A percentile compares a stretch with the other conserved stretches of the same genome.
Conservation (phyloP, 108 stramenopile species). For the Cyclotella cryptica region DNA sequence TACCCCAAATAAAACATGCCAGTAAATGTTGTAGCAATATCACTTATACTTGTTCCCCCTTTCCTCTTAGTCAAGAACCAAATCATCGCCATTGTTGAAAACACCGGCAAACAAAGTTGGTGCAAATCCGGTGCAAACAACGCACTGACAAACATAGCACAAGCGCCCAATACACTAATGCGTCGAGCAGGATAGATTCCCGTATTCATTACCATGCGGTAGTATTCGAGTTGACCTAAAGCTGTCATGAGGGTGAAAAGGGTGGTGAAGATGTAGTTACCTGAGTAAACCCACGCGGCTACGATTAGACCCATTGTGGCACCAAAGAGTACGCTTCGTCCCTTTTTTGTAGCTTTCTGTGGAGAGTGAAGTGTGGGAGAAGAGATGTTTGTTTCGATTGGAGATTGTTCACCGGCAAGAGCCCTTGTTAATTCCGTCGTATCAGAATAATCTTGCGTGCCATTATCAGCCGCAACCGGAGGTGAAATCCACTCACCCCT, state of each 20-base stretch:
- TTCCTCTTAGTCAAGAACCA: conserved; percentile 91
- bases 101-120: conserved; percentile 81
- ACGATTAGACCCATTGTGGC: conserved; percentile 85
- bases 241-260: conserved; percentile 91
- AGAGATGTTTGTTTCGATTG: not conserved
- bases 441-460: not conserved
- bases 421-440: not conserved
- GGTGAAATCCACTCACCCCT: not conserved
- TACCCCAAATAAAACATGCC: conserved; percentile 98
- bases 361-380: not conserved
- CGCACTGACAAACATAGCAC: conserved; percentile 89
- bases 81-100: conserved; percentile 85
- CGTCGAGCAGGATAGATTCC: conserved; percentile 94
- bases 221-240: conserved; percentile 94
- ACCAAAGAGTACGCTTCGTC: conserved; percentile 81
- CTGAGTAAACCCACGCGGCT: conserved; percentile 93
- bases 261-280: conserved; percentile 90
- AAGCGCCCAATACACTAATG: conserved; percentile 86
- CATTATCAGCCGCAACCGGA: not conserved
- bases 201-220: conserved; percentile 93
- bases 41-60: conserved; percentile 78
- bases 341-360: conserved; percentile 34
- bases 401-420: conserved; percentile 10
- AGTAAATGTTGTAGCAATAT: conserved; percentile 96
- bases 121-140: conserved; percentile 82